Evolutionary conservation across 164 flowering plant species (phyloP).

Genomic region (Berberis thunbergii): DNA sequence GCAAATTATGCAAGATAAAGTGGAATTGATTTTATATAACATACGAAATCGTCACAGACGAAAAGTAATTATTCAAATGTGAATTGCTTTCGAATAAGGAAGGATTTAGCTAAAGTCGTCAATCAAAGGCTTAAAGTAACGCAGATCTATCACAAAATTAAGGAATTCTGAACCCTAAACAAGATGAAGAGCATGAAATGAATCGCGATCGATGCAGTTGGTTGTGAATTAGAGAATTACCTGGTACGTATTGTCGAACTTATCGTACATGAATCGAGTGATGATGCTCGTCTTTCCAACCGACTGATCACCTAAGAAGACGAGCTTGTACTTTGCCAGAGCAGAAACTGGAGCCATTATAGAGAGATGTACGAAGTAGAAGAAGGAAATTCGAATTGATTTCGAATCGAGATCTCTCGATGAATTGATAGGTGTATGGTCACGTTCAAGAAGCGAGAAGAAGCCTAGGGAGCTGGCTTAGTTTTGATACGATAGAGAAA

Average conservation of each 20-base stretch:
- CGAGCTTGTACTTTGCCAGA: constrained; percentile 74
- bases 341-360: constrained; percentile 71
- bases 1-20: too few relatives aligned
- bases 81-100: too few relatives aligned
- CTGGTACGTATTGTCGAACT: constrained; percentile 83
- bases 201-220: background rate
- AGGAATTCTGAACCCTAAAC: too few relatives aligned
- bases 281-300: constrained; percentile 88
- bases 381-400: background rate
- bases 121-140: too few relatives aligned
- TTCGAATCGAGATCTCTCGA: background rate
- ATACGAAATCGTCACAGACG: too few relatives aligned
- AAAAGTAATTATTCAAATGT: too few relatives aligned
- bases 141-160: too few relatives aligned
- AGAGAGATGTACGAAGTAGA: background rate
- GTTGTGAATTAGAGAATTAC: constrained; percentile 15
- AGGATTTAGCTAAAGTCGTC: too few relatives aligned
- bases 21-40: too few relatives aligned
- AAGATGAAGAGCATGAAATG: background rate
- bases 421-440: background rate
- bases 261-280: constrained; percentile 88
- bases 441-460: background rate
- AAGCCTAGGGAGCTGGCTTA: background rate
- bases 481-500: background rate
- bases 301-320: constrained; percentile 79